phyloP scores from a whole-genome alignment of 2,329 filamentous ascomycete genomes.

The Amauroascus niger region DNA sequence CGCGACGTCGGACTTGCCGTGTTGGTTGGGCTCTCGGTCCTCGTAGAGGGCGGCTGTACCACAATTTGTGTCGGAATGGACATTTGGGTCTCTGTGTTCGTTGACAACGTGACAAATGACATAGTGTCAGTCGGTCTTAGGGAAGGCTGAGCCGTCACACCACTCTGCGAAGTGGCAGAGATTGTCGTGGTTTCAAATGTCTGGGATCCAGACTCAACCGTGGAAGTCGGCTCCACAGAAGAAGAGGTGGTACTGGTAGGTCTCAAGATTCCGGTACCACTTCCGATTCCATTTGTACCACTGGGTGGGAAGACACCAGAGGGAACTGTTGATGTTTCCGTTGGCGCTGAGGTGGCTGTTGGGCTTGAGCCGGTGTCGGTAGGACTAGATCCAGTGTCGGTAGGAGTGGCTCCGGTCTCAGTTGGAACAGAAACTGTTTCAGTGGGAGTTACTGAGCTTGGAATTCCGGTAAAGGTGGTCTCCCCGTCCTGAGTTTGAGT shows the following conservation, averaged over 20 bases:
- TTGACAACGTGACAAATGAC: conserved; percentile 8
- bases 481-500: neutral
- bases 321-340: conserved; percentile 9
- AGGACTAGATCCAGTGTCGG: neutral
- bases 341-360: neutral
- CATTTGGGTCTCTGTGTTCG: conserved; percentile 15
- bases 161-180: neutral
- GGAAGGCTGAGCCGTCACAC: conserved; percentile 9
- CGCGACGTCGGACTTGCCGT: conserved; percentile 45
- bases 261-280: neutral
- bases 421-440: too few species aligned
- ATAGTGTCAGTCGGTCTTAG: conserved; percentile 6
- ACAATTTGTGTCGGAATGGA: conserved; percentile 18
- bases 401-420: neutral
- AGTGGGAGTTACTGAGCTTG: too few species aligned
- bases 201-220: neutral
- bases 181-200: neutral
- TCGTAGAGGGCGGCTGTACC: conserved; percentile 21
- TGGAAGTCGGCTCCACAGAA: neutral
- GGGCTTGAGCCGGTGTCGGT: neutral
- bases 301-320: conserved; percentile 15
- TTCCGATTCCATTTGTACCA: conserved; percentile 6
- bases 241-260: neutral
- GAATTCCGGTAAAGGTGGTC: neutral
- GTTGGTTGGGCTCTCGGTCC: conserved; percentile 28